Evolutionary conservation across 257 asterid genomes (phyloP).

Genomic region (Fraxinus quadrangulata): DNA sequence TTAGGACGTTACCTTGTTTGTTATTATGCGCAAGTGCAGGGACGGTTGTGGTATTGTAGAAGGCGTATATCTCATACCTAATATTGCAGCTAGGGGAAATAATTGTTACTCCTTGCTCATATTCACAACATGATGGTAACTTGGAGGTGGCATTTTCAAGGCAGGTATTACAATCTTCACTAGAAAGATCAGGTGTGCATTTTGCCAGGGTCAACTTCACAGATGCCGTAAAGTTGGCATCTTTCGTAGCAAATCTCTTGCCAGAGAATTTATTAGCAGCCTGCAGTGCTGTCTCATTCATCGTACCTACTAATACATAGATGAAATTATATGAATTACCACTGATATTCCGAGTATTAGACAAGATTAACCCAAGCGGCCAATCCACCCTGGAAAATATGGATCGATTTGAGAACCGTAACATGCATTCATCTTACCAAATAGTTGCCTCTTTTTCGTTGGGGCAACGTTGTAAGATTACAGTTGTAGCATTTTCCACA

Average conservation of each 20-base stretch:
- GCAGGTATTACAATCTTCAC: not conserved
- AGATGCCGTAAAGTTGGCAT: not conserved
- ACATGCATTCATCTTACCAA: constrained; percentile 13
- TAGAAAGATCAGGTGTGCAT: constrained; percentile 18
- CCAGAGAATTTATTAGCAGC: not conserved
- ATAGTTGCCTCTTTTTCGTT: not conserved
- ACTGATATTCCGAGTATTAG: not conserved
- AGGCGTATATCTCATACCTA: constrained; percentile 17
- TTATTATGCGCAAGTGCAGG: not conserved
- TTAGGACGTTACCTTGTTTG: not conserved
- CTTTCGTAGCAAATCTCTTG: constrained; percentile 6
- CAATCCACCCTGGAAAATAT: not conserved
- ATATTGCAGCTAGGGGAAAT: not conserved
- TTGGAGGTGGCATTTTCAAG: not conserved
- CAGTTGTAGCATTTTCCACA: not conserved
- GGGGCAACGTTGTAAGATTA: not conserved
- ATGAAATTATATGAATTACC: not conserved
- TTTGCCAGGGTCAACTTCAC: constrained; percentile 2
- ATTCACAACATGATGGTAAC: not conserved
- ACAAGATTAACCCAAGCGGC: not conserved
- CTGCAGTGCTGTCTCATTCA: not conserved
- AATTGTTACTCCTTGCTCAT: not conserved
- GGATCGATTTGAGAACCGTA: constrained; percentile 9
- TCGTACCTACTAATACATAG: not conserved
- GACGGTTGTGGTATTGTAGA: not conserved